A percentile compares a stretch with the other conserved stretches of the same genome.
Conservation (phyloP, 768 basidiomycete species). For the Mrakia blollopis region DNA sequence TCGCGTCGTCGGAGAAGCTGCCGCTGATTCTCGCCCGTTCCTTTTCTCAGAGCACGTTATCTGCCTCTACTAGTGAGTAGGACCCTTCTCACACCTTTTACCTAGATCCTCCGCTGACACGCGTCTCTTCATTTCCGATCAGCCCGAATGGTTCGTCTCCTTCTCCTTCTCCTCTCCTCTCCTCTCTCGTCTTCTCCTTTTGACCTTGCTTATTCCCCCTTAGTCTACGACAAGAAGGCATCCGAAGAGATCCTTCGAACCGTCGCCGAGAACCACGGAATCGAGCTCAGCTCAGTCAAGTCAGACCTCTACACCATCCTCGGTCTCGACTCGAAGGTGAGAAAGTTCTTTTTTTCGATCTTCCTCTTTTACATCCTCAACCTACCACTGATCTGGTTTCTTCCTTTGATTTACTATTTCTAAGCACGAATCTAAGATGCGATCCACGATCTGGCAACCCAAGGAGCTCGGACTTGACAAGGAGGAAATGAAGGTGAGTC, state of each 20-base stretch:
- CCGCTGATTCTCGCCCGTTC: not conserved
- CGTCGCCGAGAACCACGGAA: constrained; percentile 4
- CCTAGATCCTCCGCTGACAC: not conserved
- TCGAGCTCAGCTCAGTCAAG: constrained; percentile 10
- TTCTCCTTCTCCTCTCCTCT: not conserved
- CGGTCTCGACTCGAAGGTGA: constrained; percentile 1
- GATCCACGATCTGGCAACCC: constrained; percentile 12
- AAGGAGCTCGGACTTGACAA: constrained; percentile 10
- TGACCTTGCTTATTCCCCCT: not conserved
- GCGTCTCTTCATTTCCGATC: not conserved
- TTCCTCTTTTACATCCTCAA: not conserved
- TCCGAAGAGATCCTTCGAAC: not conserved
- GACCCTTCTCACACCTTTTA: not conserved
- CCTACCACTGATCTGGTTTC: not conserved
- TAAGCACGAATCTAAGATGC: constrained; percentile 1
- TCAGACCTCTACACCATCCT: not conserved
- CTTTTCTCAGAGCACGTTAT: not conserved
- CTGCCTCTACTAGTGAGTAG: constrained; percentile 3
- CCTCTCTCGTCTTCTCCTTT: not conserved
- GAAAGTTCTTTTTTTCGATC: not conserved
- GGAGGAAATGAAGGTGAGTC: not conserved
- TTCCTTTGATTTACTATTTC: not conserved
- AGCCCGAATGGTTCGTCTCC: not conserved
- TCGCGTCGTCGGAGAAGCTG: not conserved
- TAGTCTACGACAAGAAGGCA: not conserved